Base-by-base conservation (phyloP, 768 basidiomycete genomes). In the Hygrocybe punicea region DNA sequence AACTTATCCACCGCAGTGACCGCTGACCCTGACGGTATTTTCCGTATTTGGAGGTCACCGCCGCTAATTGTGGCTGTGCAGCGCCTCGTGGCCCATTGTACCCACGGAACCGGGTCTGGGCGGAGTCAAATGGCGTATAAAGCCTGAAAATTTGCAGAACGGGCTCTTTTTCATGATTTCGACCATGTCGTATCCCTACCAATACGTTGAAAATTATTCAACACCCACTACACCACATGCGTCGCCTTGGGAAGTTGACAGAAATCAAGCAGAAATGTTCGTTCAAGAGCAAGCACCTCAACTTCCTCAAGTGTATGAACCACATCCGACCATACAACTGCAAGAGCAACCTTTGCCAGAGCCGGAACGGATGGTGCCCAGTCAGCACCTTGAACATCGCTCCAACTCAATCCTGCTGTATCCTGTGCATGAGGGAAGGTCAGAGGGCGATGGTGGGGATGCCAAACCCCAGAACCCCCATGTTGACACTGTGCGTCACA, bases 181-280 rank as follows among this genome's bases (percentile, higher is more conserved):
- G 55, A 47, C 53, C 52, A 81, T 81, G 80, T 80, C 81, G 66
- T 81, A 76, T 71, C 74, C 76, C 60, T 77, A 69, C 59, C 76
- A 78, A 61, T 77, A 74, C 70, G 67, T 73, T 62, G 80, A 80
- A 67, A 72, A 75, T 65, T 74, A 74, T 67, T 78, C 81, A 25
- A 73, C 72, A 62, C 76, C 82, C 46, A 67, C 80, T 24, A 81
- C 81, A 11, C 80, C 82, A 10, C 73, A 73, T 64, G 71, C 67
- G 46, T 76, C 66, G 69, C 74, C 74, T 56, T 74, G 74, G 73
- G 72, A 67, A 49, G 37, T 45, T 50, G 53, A 51, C 16, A 51
- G 57, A 55, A 52, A 46, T 42, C 44, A 46, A 51, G 33, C 29
- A n/a, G 51, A 58, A 4, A 36, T 54, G 42, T 52, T 29, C 21